Percentiles rank a stretch among this genome's conserved stretches.
phyloP scores from a whole-genome alignment of 2,329 filamentous ascomycete genomes.

The Ascomycota sp. region DNA sequence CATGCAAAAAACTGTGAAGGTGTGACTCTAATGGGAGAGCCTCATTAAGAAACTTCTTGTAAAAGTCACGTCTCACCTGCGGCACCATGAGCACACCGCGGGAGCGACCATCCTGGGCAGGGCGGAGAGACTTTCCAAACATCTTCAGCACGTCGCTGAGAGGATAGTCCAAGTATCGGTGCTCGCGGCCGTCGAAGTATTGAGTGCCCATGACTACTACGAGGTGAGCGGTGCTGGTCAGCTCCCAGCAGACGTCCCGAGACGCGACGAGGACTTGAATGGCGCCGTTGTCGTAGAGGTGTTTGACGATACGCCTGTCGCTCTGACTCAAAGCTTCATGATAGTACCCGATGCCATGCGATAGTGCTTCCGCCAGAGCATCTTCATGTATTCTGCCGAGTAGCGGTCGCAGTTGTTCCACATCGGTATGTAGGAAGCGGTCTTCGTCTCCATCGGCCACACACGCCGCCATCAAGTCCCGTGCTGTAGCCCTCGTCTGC shows the following conservation, averaged over 20 bases:
- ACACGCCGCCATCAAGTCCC: conserved; percentile 72
- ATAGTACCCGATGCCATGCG: conserved; percentile 89
- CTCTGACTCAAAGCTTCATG: conserved; percentile 77
- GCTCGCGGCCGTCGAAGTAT: conserved; percentile 88
- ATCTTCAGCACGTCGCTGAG: conserved; percentile 89
- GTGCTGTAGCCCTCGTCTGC: conserved; percentile 68
- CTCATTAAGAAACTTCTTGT: conserved; percentile 95
- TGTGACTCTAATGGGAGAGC: conserved; percentile 89
- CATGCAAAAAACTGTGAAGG: conserved; percentile 73
- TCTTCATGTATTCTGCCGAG: conserved; percentile 68
- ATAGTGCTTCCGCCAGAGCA: conserved; percentile 67
- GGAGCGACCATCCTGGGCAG: conserved; percentile 55
- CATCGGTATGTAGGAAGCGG: conserved; percentile 69
- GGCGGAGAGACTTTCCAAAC: conserved; percentile 79
- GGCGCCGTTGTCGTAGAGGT: conserved; percentile 72
- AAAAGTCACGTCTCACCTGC: conserved; percentile 84
- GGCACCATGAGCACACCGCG: conserved; percentile 94
- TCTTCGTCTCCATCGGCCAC: conserved; percentile 80
- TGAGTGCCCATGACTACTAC: conserved; percentile 96
- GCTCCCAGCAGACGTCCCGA: conserved; percentile 88
- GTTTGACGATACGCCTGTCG: conserved; percentile 83
- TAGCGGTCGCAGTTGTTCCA: conserved; percentile 61
- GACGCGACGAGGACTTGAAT: conserved; percentile 60
- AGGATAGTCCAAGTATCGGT: conserved; percentile 90
- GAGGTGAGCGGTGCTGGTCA: conserved; percentile 68